phyloP scores from a whole-genome alignment of 106 monocot genomes.

The Dioscorea zingiberensis region DNA sequence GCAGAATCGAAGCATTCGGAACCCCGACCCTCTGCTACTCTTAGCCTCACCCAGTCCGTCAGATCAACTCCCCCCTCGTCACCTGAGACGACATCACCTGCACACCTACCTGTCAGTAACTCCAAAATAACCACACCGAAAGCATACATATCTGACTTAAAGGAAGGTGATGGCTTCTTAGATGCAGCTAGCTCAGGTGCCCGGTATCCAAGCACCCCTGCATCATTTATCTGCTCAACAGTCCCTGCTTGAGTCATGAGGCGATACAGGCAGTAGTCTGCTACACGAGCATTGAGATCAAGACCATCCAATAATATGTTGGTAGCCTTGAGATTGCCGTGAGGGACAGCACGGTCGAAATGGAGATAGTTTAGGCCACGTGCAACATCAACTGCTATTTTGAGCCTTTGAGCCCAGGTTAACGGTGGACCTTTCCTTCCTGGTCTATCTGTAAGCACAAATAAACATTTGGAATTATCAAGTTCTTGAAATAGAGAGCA shows the following conservation, averaged over 20 bases:
- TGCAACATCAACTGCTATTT: conserved; percentile 82
- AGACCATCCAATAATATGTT: conserved; percentile 85
- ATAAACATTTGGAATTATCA: background rate
- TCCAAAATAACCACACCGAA: conserved; percentile 88
- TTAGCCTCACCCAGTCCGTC: conserved; percentile 76
- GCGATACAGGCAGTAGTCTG: conserved; percentile 94
- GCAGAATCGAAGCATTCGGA: conserved; percentile 72
- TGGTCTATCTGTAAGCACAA: conserved; percentile 63
- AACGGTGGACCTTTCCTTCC: conserved; percentile 80
- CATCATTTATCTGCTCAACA: conserved; percentile 64
- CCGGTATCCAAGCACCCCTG: conserved; percentile 72
- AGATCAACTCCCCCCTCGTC: conserved; percentile 81
- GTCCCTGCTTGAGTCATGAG: conserved; percentile 91
- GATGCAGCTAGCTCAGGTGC: conserved; percentile 77
- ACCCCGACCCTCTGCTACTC: conserved; percentile 76
- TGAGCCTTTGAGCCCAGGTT: conserved; percentile 88
- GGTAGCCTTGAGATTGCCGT: conserved; percentile 92
- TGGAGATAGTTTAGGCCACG: conserved; percentile 98
- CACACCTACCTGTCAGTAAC: conserved; percentile 82
- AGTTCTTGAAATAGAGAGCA: background rate
- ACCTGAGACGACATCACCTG: conserved; percentile 74
- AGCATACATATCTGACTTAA: conserved; percentile 84
- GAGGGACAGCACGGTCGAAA: conserved; percentile 79
- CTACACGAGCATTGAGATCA: conserved; percentile 83
- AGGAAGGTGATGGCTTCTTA: conserved; percentile 76